Base-by-base conservation (phyloP, 176 grass and related monocot genomes). In the Stipa capillata region DNA sequence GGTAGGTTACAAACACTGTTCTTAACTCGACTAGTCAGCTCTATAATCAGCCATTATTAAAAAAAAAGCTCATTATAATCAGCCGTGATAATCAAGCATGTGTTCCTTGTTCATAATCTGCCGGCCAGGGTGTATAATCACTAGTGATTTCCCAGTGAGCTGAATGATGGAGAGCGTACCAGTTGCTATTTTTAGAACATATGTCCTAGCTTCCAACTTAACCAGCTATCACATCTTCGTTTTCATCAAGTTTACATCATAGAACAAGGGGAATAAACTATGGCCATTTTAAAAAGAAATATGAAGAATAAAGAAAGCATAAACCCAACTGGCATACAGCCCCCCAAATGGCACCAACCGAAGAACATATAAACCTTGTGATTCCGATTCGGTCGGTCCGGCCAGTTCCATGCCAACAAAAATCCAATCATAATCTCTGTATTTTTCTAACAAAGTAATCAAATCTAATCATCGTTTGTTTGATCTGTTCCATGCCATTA, bases 311-410 rank as follows among this genome's bases (percentile, higher is more conserved):
- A 29, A 32, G n/a, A 58, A 63, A 45, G 9, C 16, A 61, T 45
- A 52, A 47, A 40, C 17, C 77, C 77, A 80, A 42, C 48, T 42
- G 23, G 47, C 48, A 45, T n/a, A 80, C 62, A 80, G 62, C 48
- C 48, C 20, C 55, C 77, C 63, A 68, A 27, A 80, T 55, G 48
- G 47, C n/a, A 44, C 60, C 47, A 51, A 1, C 13, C 24, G 7
- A 65, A 37, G 15, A 69, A 55, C 77, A 65, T 12, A 27, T 3
- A 53, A 56, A 42, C 23, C 34, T 80, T 56, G 35, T 53, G 44
- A 27, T 79, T 79, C 60, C 7, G 61, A 80, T 69, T 80, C 63
- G 23, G 58, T 80, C 63, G 23, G 58, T 66, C 44, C 43, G 63
- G 58, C 31, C 43, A 79, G 58, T 17, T 51, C 29, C 76, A 36